A percentile compares a stretch with the other conserved stretches of the same genome.
Conservation (phyloP, 805 yeast genomes). For the Maudiozyma saulgeensis region DNA sequence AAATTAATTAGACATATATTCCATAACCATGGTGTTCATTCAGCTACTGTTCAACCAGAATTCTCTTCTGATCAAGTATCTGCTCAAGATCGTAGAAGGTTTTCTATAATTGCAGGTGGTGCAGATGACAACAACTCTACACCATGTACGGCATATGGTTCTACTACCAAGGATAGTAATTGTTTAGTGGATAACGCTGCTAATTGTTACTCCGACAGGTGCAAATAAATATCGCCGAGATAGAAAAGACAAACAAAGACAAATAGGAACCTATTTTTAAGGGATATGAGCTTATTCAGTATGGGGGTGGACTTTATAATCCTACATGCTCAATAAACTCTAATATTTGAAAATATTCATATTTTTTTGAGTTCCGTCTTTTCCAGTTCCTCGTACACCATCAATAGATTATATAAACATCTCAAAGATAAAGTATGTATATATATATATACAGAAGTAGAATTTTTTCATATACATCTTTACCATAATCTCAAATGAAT, state of each 20-base stretch:
- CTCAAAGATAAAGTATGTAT: background rate
- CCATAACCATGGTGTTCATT: conserved; percentile 78
- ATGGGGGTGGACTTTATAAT: no score
- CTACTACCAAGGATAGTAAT: conserved; percentile 25
- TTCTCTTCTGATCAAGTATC: conserved; percentile 37
- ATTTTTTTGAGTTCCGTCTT: no score
- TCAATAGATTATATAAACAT: background rate
- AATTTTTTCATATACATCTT: background rate
- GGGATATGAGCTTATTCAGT: no score
- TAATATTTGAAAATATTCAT: no score
- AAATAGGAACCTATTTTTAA: background rate
- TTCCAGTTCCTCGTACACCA: no score
- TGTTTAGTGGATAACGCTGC: conserved; percentile 46
- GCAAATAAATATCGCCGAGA: conserved; percentile 22
- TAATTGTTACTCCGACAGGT: conserved; percentile 40
- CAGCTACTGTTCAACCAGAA: conserved; percentile 95
- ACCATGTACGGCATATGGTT: conserved; percentile 26
- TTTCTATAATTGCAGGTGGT: conserved; percentile 24
- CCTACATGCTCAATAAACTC: no score
- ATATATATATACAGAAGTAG: background rate
- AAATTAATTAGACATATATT: conserved; percentile 66
- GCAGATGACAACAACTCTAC: background rate
- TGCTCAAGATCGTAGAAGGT: conserved; percentile 27
- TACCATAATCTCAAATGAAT: background rate
- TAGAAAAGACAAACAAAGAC: background rate